Base-by-base conservation (phyloP, 23 red algal species). In the Agarophyton chilense region DNA sequence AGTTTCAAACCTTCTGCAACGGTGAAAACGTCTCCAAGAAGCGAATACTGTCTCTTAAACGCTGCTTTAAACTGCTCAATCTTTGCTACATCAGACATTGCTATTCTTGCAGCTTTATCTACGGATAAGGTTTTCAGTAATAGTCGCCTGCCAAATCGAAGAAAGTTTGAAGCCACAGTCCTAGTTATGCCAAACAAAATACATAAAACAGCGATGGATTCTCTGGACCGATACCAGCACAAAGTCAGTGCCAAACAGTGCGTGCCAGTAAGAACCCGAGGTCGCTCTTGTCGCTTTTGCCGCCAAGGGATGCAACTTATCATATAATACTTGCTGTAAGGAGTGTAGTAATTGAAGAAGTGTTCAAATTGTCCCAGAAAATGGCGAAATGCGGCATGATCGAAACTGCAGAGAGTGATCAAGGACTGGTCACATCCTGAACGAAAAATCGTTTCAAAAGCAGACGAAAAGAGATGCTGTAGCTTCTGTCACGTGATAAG, bases 1-100 rank as follows among this genome's bases (percentile, higher is more conserved):
- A 82, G 78, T 21, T 82, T 65, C 25, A 58, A 21, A 56, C 47
- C 1, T 60, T 82, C 78, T 0, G 47, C 47, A 29, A 82, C 39
- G 78, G 50, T 7, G 22, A 13, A 63, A 18, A 82, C 47, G 29
- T 65, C 28, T 56, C 0, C 21, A 14, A 82, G 53, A 41, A 35
- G 14, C 25, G 55, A 61, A 0, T 60, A 29, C 0, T 82, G 19
- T 25, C 4, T n/a, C 0, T 32, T 10, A 31, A 82, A 39, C 12
- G 28, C 78, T 34, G 16, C 33, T 61, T 61, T 58, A n/a, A 29
- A 82, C 28, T 82, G 51, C 12, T 1, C 0, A 61, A 60, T 35
- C 17, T 82, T 1, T 41, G 11, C 11, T 14, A 10, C 78, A 32
- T 17, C 12, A 18, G 78, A 24, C 78, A 82, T 82, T 28, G 18